Percentiles rank a stretch among this genome's conserved stretches.
Evolutionary conservation across 768 basidiomycete species (phyloP).

Genomic region (Auricularia auricula-judae): DNA sequence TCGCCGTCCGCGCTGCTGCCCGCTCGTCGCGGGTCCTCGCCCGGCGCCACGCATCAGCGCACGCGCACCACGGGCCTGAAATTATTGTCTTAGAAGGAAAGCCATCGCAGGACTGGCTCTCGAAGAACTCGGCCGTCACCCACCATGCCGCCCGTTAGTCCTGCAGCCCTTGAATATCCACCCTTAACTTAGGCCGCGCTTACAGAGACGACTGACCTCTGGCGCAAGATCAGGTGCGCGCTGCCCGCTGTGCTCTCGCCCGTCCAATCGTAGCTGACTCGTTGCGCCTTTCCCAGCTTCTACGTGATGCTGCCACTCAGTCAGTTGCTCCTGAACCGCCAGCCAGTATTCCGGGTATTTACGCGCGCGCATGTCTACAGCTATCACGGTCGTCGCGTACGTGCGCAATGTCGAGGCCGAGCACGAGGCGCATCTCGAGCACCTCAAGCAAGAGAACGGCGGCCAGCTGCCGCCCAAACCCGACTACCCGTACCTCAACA

Average conservation of each 20-base stretch:
- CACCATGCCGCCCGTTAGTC: neutral
- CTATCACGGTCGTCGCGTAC: constrained; percentile 26
- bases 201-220: constrained; percentile 64
- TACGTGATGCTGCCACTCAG: constrained; percentile 68
- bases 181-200: no score
- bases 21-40: neutral
- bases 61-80: neutral
- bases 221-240: constrained; percentile 67
- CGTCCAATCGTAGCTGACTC: neutral
- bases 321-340: constrained; percentile 27
- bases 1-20: neutral
- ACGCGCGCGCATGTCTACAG: constrained; percentile 6
- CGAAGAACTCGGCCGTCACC: neutral
- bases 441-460: constrained; percentile 59
- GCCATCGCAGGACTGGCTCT: neutral
- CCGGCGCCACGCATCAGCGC: neutral
- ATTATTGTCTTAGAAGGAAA: neutral
- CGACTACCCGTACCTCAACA: constrained; percentile 69
- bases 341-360: constrained; percentile 7
- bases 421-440: constrained; percentile 61
- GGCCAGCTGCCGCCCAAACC: constrained; percentile 63
- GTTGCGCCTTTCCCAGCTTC: constrained; percentile 32
- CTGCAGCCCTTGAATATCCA: neutral
- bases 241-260: neutral
- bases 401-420: constrained; percentile 44